Percentiles rank a stretch among this genome's conserved stretches.
These are phyloP conservation scores for Pelargonium myrrhifolium DNA, from an alignment of 441 rosid species.

Conservation along the genomic window DNA sequence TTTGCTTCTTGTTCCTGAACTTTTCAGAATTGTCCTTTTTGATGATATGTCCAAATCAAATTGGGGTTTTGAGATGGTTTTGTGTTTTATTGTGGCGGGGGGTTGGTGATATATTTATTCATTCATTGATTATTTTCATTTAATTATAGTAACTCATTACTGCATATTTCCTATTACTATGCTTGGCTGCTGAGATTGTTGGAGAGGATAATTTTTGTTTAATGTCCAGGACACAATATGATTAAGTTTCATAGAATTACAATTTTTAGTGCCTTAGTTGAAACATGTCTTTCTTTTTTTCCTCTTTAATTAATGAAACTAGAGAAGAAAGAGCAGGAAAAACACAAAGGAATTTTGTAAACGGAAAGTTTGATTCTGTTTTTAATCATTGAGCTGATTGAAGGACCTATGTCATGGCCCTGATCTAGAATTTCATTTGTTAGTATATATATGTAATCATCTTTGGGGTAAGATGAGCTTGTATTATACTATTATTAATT, in stretches of 20 bases:
- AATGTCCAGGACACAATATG: not conserved
- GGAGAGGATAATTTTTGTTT: not conserved
- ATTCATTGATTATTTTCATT: not conserved
- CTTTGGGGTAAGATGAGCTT: not conserved
- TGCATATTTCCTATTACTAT: not conserved
- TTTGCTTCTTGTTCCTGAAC: constrained; percentile 5
- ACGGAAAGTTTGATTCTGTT: no score
- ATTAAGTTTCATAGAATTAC: not conserved
- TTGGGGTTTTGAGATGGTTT: not conserved
- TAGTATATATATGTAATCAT: not conserved
- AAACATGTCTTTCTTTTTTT: not conserved
- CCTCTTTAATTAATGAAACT: not conserved
- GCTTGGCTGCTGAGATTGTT: not conserved
- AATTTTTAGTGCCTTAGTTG: not conserved
- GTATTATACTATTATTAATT: not conserved
- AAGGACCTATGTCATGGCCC: not conserved
- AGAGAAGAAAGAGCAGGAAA: not conserved
- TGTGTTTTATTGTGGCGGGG: not conserved
- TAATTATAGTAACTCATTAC: not conserved
- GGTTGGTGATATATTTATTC: not conserved
- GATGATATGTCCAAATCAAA: constrained; percentile 5
- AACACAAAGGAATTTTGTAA: no score
- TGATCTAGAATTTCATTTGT: not conserved
- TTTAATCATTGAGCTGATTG: no score
- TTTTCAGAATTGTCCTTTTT: constrained; percentile 13